Percentiles rank a stretch among this genome's conserved stretches.
Evolutionary conservation across 1,284 basidiomycete species (phyloP).

Genomic region (Sanghuangporus sanghuang): DNA sequence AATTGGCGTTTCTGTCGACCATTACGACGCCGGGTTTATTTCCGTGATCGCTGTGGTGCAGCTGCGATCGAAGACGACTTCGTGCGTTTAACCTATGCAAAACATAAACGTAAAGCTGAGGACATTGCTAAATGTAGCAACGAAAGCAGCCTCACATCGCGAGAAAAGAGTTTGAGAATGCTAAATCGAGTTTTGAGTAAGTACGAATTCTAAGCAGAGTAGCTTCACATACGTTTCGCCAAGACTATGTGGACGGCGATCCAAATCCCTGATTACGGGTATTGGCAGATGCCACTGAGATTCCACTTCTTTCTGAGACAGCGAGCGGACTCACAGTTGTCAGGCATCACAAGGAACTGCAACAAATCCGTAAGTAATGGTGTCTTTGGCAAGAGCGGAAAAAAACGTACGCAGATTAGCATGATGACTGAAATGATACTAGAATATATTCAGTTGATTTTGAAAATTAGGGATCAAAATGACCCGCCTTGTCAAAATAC

Average conservation of each 20-base stretch:
- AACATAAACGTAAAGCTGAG: neutral
- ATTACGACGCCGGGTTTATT: neutral
- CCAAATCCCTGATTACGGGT: neutral
- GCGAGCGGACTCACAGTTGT: neutral
- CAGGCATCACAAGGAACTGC: neutral
- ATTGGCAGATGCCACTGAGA: neutral
- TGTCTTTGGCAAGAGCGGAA: neutral
- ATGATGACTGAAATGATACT: neutral
- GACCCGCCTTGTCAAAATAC: neutral
- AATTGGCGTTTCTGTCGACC: neutral
- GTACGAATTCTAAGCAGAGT: neutral
- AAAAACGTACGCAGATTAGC: constrained; percentile 2
- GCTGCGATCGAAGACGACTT: neutral
- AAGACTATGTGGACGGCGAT: neutral
- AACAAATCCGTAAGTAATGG: neutral
- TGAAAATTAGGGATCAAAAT: neutral
- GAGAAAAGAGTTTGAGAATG: constrained; percentile 1
- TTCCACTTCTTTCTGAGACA: neutral
- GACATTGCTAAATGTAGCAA: neutral
- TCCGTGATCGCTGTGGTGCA: neutral
- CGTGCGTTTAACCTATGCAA: neutral
- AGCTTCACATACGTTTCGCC: neutral
- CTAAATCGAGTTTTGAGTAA: neutral
- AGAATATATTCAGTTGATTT: neutral
- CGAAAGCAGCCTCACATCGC: neutral